A percentile compares a stretch with the other conserved stretches of the same genome.
phyloP scores from a whole-genome alignment of 495 filamentous ascomycete genomes.

The Penicillium steckii region DNA sequence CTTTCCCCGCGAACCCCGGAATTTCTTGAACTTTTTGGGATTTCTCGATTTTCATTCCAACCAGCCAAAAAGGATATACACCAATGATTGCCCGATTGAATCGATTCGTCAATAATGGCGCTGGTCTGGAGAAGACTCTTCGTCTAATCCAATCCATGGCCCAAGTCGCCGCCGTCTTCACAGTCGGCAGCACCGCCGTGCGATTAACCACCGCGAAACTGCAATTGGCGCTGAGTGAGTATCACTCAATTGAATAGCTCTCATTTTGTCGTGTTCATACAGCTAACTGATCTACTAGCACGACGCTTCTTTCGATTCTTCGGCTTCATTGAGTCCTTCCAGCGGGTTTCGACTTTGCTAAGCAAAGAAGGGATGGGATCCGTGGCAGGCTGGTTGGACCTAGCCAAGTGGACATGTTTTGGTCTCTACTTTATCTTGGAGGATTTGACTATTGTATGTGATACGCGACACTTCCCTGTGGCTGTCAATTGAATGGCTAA shows the following conservation, averaged over 20 bases:
- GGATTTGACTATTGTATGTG: conserved; percentile 40
- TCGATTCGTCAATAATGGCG: conserved; percentile 34
- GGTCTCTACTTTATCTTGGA: conserved; percentile 41
- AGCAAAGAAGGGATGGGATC: conserved; percentile 17
- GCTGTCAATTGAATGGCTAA: not conserved
- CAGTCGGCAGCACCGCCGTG: conserved; percentile 24
- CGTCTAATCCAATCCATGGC: conserved; percentile 57
- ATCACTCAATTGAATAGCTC: not conserved
- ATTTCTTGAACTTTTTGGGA: not conserved
- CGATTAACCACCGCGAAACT: conserved; percentile 28
- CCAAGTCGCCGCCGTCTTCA: conserved; percentile 46
- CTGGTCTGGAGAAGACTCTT: conserved; percentile 61
- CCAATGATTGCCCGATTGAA: conserved; percentile 28
- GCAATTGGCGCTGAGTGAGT: conserved; percentile 38
- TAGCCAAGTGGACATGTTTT: conserved; percentile 38
- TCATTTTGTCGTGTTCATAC: too few species aligned
- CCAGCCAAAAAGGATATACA: too few species aligned
- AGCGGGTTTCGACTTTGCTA: conserved; percentile 38
- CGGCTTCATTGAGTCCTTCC: conserved; percentile 61
- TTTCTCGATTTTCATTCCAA: too few species aligned
- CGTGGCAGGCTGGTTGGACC: conserved; percentile 23
- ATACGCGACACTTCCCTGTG: conserved; percentile 2
- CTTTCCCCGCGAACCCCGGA: not conserved
- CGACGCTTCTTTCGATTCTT: conserved; percentile 62
- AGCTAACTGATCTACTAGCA: conserved; percentile 25